Conservation (phyloP, 768 basidiomycete genomes). For the Boletales sp. region DNA sequence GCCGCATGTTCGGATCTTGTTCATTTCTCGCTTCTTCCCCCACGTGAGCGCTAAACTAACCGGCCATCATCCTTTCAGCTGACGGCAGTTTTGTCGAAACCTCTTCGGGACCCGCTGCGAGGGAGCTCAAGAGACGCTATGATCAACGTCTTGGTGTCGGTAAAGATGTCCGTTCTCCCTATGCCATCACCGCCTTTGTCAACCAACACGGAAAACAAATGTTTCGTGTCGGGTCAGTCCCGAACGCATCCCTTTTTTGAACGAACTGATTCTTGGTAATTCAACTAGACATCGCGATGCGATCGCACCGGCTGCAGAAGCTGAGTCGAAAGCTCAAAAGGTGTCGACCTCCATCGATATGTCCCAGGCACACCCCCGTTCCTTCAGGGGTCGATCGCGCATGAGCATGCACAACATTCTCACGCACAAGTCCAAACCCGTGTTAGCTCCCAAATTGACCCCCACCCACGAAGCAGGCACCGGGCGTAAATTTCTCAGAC, state of each 20-base stretch:
- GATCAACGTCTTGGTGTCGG: slow-evolving; percentile 68
- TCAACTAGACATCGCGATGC: slow-evolving; percentile 54
- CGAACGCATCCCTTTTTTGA: background rate
- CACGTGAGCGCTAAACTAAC: slow-evolving; percentile 4
- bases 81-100: slow-evolving; percentile 81
- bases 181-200: slow-evolving; percentile 75
- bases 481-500: slow-evolving; percentile 55
- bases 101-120: slow-evolving; percentile 69
- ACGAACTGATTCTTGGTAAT: background rate
- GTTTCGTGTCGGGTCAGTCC: slow-evolving; percentile 72
- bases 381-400: slow-evolving; percentile 53
- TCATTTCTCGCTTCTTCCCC: background rate
- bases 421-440: slow-evolving; percentile 47
- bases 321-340: slow-evolving; percentile 38
- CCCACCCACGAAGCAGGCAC: slow-evolving; percentile 30
- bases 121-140: slow-evolving; percentile 72
- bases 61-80: slow-evolving; percentile 36
- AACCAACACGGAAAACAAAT: slow-evolving; percentile 78
- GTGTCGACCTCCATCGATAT: slow-evolving; percentile 29
- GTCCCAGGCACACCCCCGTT: slow-evolving; percentile 34
- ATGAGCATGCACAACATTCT: slow-evolving; percentile 66
- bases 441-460: slow-evolving; percentile 18
- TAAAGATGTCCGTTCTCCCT: slow-evolving; percentile 68
- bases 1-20: slow-evolving; percentile 7
- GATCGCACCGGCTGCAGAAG: slow-evolving; percentile 57